phyloP scores from a whole-genome alignment of 352 stramenopile species.

The Phytophthora meadii region DNA sequence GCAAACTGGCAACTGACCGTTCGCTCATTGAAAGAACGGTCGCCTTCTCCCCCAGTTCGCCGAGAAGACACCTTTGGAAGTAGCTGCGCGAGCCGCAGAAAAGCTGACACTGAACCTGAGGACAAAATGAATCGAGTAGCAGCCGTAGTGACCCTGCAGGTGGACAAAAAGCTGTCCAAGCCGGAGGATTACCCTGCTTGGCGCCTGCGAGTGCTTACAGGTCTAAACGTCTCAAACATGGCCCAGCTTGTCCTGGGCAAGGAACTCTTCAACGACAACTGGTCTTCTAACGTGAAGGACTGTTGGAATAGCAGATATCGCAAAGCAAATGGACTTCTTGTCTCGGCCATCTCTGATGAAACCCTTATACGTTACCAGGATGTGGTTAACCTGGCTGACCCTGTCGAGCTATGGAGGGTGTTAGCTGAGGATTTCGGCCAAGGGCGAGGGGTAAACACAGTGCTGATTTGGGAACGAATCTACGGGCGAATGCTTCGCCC shows the following conservation, averaged over 20 bases:
- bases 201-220: neutral
- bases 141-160: neutral
- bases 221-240: neutral
- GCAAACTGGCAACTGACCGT: no score
- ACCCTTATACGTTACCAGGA: neutral
- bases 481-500: neutral
- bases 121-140: neutral
- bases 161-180: neutral
- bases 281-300: neutral
- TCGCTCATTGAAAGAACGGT: no score
- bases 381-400: neutral
- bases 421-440: neutral
- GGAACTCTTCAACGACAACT: neutral
- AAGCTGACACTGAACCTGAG: neutral
- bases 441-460: neutral
- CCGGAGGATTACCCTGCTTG: neutral
- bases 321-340: neutral
- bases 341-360: neutral
- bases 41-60: no score
- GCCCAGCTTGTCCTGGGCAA: neutral
- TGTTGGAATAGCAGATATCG: neutral
- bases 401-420: neutral
- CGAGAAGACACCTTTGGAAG: neutral
- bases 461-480: constrained; percentile 3
- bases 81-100: neutral